These are phyloP conservation scores for Chlorella sp. DNA, from an alignment of 139 green algal genomes.

Conservation along the genomic window DNA sequence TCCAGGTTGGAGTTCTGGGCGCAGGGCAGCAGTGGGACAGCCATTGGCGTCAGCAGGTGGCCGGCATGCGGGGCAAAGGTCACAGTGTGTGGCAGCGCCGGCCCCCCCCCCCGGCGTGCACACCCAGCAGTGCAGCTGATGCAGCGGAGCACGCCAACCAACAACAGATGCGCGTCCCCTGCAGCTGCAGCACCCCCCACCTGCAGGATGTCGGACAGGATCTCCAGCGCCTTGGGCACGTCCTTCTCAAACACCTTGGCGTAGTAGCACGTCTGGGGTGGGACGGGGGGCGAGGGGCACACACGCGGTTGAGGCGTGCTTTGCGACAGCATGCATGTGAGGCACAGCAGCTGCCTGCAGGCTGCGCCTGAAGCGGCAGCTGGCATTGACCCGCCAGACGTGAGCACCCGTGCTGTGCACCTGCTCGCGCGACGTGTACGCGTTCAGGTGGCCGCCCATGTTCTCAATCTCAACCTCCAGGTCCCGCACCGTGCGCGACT, in stretches of 20 bases:
- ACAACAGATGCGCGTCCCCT: too few species aligned
- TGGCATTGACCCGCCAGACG: too few species aligned
- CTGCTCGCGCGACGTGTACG: constrained; percentile 97
- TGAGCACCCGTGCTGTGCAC: constrained; percentile 69
- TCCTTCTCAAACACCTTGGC: constrained; percentile 77
- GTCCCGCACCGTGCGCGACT: constrained; percentile 81
- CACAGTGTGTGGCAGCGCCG: too few species aligned
- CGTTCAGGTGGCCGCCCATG: constrained; percentile 98
- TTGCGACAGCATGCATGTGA: background rate
- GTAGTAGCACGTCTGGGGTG: constrained; percentile 54
- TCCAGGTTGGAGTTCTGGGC: constrained; percentile 89
- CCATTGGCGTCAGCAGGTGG: too few species aligned
- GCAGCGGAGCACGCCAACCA: too few species aligned
- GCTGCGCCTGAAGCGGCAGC: background rate
- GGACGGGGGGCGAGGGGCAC: background rate
- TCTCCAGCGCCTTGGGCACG: constrained; percentile 90
- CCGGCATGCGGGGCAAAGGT: too few species aligned
- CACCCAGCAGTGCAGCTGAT: too few species aligned
- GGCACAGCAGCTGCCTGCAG: too few species aligned
- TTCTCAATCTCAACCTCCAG: constrained; percentile 99
- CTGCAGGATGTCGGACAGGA: constrained; percentile 97
- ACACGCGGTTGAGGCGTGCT: constrained; percentile 50
- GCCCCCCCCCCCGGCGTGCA: too few species aligned
- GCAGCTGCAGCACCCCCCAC: background rate
- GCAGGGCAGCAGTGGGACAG: background rate